Evolutionary conservation across 345 rosid genomes (phyloP), one percentile per base, ranked within the genome.

Genomic region (Acer negundo): DNA sequence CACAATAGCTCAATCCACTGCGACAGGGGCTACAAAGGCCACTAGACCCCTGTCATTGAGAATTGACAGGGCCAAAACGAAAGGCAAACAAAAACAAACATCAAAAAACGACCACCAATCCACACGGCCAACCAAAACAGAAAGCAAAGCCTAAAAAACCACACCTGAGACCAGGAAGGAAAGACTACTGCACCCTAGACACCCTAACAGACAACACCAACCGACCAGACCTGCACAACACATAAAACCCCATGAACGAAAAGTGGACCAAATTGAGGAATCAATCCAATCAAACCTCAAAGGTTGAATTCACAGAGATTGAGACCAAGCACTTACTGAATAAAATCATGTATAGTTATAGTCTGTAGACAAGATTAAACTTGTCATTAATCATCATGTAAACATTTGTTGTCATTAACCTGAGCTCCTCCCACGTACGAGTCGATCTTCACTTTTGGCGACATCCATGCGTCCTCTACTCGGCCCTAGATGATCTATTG

Each of bases 381-480:
- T 1, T 66, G 20, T 66, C 12, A 66, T 35, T 66, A 17, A 66
- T 35, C 38, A 35, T 35, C 38, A 35, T 35, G 38, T 35, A 35
- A 7, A n/a, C 46, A n/a, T 66, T 7, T 35, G n/a, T 7, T 56
- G 62, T 56, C 31, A 28, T 28, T 28, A 35, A 35, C 4, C 38
- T 6, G 38, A 35, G 38, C 38, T 35, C 38, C 38, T 35, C 38
- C 38, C 31, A 86, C 72, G 84, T 92, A 92, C n/a, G 89, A 75
- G 17, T 35, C 38, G 38, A 35, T 90, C 92, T 23, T 68, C 81
- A 6, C 82, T 82, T 82, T 92, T 93, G 10, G 87, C 89, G n/a
- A 92, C 82, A 47, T 88, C 90, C 88, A 88, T 78, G 3, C 66
- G 77, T 53, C 97, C 94, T 31, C 90, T 46, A 70, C 64, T 13